These are phyloP conservation scores for Monosporascus ibericus DNA, from an alignment of 2,329 filamentous ascomycete genomes.

Conservation along the genomic window DNA sequence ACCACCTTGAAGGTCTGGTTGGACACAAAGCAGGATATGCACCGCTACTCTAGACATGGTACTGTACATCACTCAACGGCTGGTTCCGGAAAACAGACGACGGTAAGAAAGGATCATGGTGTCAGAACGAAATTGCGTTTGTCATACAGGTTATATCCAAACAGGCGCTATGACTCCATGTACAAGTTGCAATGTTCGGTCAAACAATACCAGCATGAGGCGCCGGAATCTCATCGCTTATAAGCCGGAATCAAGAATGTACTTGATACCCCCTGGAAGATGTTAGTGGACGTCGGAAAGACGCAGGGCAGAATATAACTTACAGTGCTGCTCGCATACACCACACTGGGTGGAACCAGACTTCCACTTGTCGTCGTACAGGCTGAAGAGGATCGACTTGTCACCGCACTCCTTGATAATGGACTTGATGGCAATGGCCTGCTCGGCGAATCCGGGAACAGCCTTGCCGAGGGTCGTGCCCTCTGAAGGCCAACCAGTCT, in stretches of 20 bases:
- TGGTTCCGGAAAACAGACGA: too few species aligned
- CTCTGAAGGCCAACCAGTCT: slow-evolving; percentile 80
- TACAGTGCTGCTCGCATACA: slow-evolving; percentile 70
- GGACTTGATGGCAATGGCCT: slow-evolving; percentile 64
- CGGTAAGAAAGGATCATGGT: too few species aligned
- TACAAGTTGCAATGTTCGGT: too few species aligned
- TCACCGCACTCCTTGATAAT: slow-evolving; percentile 62
- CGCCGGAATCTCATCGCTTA: background rate
- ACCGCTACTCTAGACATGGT: too few species aligned
- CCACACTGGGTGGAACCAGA: slow-evolving; percentile 49
- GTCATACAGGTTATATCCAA: too few species aligned
- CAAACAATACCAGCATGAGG: too few species aligned
- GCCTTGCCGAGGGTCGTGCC: slow-evolving; percentile 69
- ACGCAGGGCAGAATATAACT: slow-evolving; percentile 28
- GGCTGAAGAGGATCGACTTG: slow-evolving; percentile 76
- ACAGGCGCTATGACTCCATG: too few species aligned
- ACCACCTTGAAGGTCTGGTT: background rate
- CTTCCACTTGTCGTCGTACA: slow-evolving; percentile 80
- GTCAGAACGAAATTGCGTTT: too few species aligned
- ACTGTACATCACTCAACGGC: too few species aligned
- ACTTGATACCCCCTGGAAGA: slow-evolving; percentile 5
- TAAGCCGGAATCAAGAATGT: slow-evolving; percentile 6
- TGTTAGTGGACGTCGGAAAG: background rate
- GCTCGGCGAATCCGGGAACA: slow-evolving; percentile 59
- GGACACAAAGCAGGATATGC: too few species aligned